Evolutionary conservation across 345 rosid genomes (phyloP).

Genomic region (Dipteronia sinensis): DNA sequence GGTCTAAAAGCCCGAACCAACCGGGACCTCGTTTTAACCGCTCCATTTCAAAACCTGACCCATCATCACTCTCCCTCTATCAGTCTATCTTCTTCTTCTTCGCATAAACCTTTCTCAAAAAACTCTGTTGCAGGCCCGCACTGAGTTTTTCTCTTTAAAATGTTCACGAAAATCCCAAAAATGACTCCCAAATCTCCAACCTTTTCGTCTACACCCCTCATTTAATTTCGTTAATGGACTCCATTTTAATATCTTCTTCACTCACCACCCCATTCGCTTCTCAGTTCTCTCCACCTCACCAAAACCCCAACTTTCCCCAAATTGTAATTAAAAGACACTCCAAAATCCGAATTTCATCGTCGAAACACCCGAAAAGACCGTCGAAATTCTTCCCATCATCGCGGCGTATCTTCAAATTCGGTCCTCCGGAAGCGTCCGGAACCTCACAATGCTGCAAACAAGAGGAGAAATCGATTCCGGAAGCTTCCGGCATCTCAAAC

Average conservation of each 20-base stretch:
- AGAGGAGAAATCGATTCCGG: constrained; percentile 14
- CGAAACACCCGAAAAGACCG: not conserved
- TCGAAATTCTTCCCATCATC: constrained; percentile 25
- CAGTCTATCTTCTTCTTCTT: not conserved
- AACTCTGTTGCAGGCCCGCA: constrained; percentile 9
- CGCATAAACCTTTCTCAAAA: constrained; percentile 11
- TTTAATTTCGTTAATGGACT: constrained; percentile 41
- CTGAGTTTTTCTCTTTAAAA: not conserved
- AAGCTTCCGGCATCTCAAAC: constrained; percentile 20
- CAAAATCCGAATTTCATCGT: not conserved
- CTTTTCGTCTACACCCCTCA: constrained; percentile 3
- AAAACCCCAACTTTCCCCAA: constrained; percentile 20
- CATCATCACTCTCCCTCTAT: not conserved
- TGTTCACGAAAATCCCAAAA: not conserved
- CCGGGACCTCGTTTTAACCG: not conserved
- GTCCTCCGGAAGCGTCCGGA: constrained; percentile 24
- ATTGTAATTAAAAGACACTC: constrained; percentile 28
- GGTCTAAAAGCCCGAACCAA: not conserved
- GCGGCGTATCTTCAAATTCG: constrained; percentile 27
- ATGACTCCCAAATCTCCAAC: constrained; percentile 14
- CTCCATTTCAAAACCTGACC: constrained; percentile 13
- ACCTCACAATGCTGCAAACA: constrained; percentile 22
- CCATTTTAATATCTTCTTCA: constrained; percentile 41
- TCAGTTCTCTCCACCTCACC: constrained; percentile 37
- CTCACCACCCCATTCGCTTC: constrained; percentile 32